Percentiles rank a stretch among this genome's conserved stretches.
phyloP scores from a whole-genome alignment of 352 stramenopile species.

The Globisporangium alternatum region DNA sequence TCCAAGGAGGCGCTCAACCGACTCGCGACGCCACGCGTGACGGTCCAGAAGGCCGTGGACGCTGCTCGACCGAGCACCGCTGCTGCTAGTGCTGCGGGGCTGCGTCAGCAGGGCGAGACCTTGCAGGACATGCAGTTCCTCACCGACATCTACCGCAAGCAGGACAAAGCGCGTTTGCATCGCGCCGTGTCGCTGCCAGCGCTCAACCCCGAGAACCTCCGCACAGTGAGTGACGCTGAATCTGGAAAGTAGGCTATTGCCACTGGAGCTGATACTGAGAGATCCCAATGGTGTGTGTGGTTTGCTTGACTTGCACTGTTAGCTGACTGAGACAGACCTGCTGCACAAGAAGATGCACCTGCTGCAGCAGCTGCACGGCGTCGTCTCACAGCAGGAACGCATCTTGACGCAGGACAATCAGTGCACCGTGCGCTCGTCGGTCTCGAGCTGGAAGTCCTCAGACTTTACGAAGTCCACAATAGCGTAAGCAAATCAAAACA shows the following conservation, averaged over 20 bases:
- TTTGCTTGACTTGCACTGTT: neutral
- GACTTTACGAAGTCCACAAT: slow-evolving; percentile 10
- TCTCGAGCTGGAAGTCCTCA: slow-evolving; percentile 71
- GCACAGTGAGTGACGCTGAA: slow-evolving; percentile 24
- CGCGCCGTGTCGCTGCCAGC: slow-evolving; percentile 16
- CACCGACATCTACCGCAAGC: slow-evolving; percentile 44
- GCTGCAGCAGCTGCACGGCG: slow-evolving; percentile 49
- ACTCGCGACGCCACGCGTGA: slow-evolving; percentile 31
- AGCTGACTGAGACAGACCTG: slow-evolving; percentile 56
- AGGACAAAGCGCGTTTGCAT: slow-evolving; percentile 36
- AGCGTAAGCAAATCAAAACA: neutral
- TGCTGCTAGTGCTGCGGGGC: neutral
- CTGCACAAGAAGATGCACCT: slow-evolving; percentile 49
- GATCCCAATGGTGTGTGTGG: neutral
- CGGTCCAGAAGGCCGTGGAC: slow-evolving; percentile 17
- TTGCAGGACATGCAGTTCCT: slow-evolving; percentile 51
- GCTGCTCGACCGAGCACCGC: neutral
- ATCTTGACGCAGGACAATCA: slow-evolving; percentile 56
- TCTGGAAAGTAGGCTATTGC: neutral
- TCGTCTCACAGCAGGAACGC: slow-evolving; percentile 48
- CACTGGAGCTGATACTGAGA: no score
- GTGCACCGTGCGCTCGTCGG: slow-evolving; percentile 58
- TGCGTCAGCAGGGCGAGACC: slow-evolving; percentile 22
- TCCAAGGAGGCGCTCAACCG: slow-evolving; percentile 46
- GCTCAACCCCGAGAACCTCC: slow-evolving; percentile 28